Evolutionary conservation across 2,329 filamentous ascomycete genomes (phyloP).

Genomic region (Aureobasidium sp.): DNA sequence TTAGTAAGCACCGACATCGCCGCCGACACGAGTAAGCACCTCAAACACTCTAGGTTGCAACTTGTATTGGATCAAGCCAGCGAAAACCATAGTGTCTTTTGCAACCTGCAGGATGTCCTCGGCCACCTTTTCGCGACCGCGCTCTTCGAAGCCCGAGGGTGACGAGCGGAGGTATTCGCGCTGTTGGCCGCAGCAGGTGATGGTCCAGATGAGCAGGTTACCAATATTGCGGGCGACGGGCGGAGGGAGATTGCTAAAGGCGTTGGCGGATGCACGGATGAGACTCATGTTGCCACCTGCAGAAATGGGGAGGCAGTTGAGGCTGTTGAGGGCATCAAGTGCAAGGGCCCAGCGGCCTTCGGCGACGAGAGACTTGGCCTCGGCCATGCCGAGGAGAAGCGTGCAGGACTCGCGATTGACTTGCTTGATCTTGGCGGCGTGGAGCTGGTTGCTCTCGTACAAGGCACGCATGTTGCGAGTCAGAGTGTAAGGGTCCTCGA

Average conservation of each 20-base stretch:
- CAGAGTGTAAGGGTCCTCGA: constrained; percentile 57
- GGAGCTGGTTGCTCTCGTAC: constrained; percentile 53
- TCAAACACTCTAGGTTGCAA: constrained; percentile 82
- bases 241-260: constrained; percentile 68
- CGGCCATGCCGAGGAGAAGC: constrained; percentile 51
- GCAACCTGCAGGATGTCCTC: constrained; percentile 70
- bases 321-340: constrained; percentile 41
- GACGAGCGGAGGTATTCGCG: constrained; percentile 50
- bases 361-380: constrained; percentile 52
- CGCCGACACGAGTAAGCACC: constrained; percentile 59
- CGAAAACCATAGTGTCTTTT: constrained; percentile 87
- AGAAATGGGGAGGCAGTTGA: constrained; percentile 69
- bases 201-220: constrained; percentile 87
- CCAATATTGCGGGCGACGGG: constrained; percentile 83
- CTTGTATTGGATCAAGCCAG: constrained; percentile 83
- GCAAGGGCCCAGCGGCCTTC: constrained; percentile 50
- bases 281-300: constrained; percentile 64
- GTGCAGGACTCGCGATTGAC: constrained; percentile 50
- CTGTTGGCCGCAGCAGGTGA: constrained; percentile 74
- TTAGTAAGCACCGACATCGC: constrained; percentile 27
- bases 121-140: constrained; percentile 42
- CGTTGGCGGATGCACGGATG: constrained; percentile 71
- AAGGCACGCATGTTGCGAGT: constrained; percentile 54
- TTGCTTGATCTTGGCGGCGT: constrained; percentile 50
- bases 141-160: constrained; percentile 11